These are phyloP conservation scores for Cutaneotrichosporon sp. DNA, from an alignment of 1,284 basidiomycete species.

Conservation along the genomic window DNA sequence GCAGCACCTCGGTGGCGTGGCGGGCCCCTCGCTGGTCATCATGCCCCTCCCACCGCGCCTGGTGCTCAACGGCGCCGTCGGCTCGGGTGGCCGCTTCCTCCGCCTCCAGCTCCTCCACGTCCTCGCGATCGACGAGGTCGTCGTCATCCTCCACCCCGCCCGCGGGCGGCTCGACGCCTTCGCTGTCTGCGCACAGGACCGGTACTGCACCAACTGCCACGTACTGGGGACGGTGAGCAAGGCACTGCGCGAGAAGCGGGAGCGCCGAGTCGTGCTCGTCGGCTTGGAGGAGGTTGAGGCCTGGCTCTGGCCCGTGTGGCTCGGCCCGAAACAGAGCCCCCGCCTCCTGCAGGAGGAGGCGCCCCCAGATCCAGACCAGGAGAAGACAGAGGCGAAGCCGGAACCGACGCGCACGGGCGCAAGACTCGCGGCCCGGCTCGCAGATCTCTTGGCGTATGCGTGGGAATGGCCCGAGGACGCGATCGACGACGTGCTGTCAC, in stretches of 20 bases:
- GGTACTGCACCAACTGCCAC: conserved; percentile 6
- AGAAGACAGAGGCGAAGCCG: neutral
- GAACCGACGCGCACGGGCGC: neutral
- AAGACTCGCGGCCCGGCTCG: neutral
- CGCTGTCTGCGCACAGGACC: neutral
- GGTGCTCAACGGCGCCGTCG: neutral
- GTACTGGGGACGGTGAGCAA: conserved; percentile 1
- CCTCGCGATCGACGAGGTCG: neutral
- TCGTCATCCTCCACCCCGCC: neutral
- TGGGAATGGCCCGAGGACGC: conserved; percentile 6
- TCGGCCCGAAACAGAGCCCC: neutral
- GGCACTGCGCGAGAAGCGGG: conserved; percentile 1
- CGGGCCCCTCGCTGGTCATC: neutral
- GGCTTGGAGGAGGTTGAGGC: neutral
- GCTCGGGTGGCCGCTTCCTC: neutral
- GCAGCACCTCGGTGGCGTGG: neutral
- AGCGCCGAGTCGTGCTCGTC: neutral
- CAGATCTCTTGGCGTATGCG: neutral
- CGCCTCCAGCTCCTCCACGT: conserved; percentile 4
- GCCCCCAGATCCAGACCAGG: neutral
- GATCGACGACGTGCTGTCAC: neutral
- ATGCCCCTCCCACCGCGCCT: conserved; percentile 2
- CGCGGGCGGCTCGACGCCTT: neutral
- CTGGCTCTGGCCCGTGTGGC: conserved; percentile 2
- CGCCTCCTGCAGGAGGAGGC: neutral